Percentiles rank a stretch among this genome's conserved stretches.
phyloP scores from a whole-genome alignment of 2,329 filamentous ascomycete genomes.

The Albifimbria verrucaria region DNA sequence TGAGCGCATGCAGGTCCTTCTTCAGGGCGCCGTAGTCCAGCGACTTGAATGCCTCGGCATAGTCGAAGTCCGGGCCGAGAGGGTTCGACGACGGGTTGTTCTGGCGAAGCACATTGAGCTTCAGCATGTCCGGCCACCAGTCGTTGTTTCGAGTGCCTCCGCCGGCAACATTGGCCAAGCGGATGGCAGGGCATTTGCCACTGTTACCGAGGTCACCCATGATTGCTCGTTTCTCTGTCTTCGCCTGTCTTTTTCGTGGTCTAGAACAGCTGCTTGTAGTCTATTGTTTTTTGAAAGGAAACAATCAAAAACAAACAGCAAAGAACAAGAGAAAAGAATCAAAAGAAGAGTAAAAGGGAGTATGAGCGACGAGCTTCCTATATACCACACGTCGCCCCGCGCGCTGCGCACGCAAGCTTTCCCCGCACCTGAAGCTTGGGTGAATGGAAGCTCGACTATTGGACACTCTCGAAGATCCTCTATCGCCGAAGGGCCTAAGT shows the following conservation, averaged over 20 bases:
- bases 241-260: not conserved
- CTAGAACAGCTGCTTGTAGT: not conserved
- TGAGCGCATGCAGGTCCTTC: conserved; percentile 66
- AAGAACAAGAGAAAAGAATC: not conserved
- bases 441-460: not conserved
- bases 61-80: conserved; percentile 64
- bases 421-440: not conserved
- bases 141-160: conserved; percentile 66
- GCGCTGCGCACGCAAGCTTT: not conserved
- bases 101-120: conserved; percentile 71
- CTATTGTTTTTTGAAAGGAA: not conserved
- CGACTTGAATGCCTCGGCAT: conserved; percentile 67
- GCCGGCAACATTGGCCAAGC: conserved; percentile 31
- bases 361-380: not conserved
- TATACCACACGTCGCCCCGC: not conserved
- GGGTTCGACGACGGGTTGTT: conserved; percentile 63
- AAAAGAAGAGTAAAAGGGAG: not conserved
- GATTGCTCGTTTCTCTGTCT: not conserved
- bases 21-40: conserved; percentile 61
- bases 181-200: not conserved
- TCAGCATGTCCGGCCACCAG: conserved; percentile 71
- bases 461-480: not conserved
- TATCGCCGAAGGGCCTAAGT: not conserved
- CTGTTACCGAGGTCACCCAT: not conserved
- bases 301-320: not conserved